phyloP scores from a whole-genome alignment of 2,329 filamentous ascomycete genomes.

The Aspergillus carbonarius region DNA sequence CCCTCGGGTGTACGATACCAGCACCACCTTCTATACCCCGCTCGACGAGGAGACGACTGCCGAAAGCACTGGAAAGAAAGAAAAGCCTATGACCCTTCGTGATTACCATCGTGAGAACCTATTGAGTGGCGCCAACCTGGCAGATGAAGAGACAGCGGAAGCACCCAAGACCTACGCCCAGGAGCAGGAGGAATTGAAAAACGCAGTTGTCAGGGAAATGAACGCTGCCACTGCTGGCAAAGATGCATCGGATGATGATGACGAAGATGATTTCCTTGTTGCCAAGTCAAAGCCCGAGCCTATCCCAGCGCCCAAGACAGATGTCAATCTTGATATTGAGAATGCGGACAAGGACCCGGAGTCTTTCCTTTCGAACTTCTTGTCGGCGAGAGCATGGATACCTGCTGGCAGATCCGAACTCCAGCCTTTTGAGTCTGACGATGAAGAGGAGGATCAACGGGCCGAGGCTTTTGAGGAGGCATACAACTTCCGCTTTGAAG shows the following conservation, averaged over 20 bases:
- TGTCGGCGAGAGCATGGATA: constrained; percentile 89
- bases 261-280: constrained; percentile 72
- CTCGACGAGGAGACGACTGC: constrained; percentile 54
- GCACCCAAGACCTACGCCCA: constrained; percentile 73
- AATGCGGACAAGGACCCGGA: constrained; percentile 87
- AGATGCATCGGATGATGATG: constrained; percentile 53
- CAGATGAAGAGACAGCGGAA: constrained; percentile 47
- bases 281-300: constrained; percentile 59
- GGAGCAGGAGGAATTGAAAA: constrained; percentile 82
- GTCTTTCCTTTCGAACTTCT: constrained; percentile 89
- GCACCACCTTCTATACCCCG: constrained; percentile 73
- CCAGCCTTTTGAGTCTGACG: constrained; percentile 87
- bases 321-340: constrained; percentile 65
- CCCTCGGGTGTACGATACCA: constrained; percentile 81
- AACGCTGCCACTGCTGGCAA: constrained; percentile 57
- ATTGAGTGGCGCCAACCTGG: constrained; percentile 68
- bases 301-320: constrained; percentile 37
- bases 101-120: constrained; percentile 93
- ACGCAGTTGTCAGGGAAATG: constrained; percentile 75
- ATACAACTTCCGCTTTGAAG: constrained; percentile 95
- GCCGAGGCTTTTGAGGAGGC: constrained; percentile 89
- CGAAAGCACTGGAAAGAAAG: constrained; percentile 56
- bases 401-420: constrained; percentile 65
- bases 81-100: constrained; percentile 80
- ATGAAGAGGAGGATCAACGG: constrained; percentile 69